Base-by-base conservation (phyloP, 768 basidiomycete genomes). In the Mycena albidolilacea region DNA sequence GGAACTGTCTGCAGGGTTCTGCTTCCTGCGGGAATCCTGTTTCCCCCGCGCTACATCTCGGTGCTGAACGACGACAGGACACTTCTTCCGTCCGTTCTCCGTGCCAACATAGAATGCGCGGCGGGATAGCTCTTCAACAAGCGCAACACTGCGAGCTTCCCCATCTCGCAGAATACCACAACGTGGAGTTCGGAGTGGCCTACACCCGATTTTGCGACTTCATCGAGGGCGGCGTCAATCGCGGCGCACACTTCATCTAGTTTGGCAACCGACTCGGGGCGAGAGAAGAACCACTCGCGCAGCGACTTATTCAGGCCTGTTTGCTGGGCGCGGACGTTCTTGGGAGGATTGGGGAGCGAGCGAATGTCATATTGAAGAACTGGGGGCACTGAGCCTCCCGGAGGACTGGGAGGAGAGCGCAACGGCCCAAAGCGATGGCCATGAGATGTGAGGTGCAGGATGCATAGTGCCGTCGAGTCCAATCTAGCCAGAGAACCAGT, bases 91-190 rank as follows among this genome's bases (percentile, higher is more conserved):
- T 43, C 39, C 68, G 5, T 19, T 14, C 5, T 52, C 59, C 9
- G 11, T 15, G 1, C 1, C 37, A 15, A 55, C 41, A 37, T 55
- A 63, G 46, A 69, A 62, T 0, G 48, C 5, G 17, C 46, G 61
- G 7, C 68, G 59, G 7, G 38, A 14, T 5, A 69, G 60, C n/a
- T 69, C 68, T 41, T 69, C 68, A 17, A 62, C n/a, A 17, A 69
- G 62, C 0, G 68, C 68, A 3, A 69, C 68, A 41, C 68, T 69
- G 3, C 60, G 68, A 30, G 68, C 46, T 55, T 69, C 23, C 68
- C 68, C 68, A 69, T 69, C 60, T 69, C 68, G 68, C 60, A 69
- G 39, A 61, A 69, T 6, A 69, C 68, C 38, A 62, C 41, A 38
- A 69, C 52, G 14, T 69, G 23, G 17, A 69, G 19, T 17, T 61